Evolutionary conservation across 2,329 filamentous ascomycete genomes (phyloP).

Genomic region (Botrytis fabae): DNA sequence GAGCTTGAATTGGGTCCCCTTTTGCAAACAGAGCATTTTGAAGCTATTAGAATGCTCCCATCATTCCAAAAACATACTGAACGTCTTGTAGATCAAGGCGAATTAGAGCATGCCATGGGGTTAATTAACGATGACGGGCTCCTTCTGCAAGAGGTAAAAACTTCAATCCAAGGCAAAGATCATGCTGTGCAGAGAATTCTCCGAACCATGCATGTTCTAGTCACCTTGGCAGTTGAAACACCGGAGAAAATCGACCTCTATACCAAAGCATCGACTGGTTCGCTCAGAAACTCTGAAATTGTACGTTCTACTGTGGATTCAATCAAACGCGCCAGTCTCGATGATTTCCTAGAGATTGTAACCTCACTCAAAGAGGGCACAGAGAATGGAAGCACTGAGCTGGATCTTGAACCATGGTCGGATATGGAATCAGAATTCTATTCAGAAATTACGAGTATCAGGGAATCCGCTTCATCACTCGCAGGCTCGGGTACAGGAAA

Average conservation of each 20-base stretch:
- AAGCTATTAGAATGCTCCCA: conserved; percentile 65
- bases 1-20: conserved; percentile 37
- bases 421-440: conserved; percentile 33
- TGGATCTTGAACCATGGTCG: conserved; percentile 39
- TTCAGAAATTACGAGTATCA: conserved; percentile 38
- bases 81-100: conserved; percentile 46
- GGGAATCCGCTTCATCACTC: conserved; percentile 48
- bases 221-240: conserved; percentile 33
- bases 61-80: conserved; percentile 66
- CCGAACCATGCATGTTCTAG: conserved; percentile 50
- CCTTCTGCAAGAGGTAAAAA: conserved; percentile 49
- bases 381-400: conserved; percentile 30
- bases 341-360: conserved; percentile 48
- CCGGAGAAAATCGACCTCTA: conserved; percentile 52
- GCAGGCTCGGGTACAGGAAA: conserved; percentile 48
- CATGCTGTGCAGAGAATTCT: conserved; percentile 48
- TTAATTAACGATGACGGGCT: conserved; percentile 62
- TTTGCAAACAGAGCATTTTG: conserved; percentile 61
- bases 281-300: conserved; percentile 54
- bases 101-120: conserved; percentile 48
- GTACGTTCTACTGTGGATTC: conserved; percentile 47
- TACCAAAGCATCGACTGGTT: conserved; percentile 57
- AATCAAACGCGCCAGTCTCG: conserved; percentile 60
- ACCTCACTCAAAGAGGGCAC: conserved; percentile 43
- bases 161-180: conserved; percentile 41